Base-by-base conservation (phyloP, 208 protist genomes). In the Crithidia expoeki region DNA sequence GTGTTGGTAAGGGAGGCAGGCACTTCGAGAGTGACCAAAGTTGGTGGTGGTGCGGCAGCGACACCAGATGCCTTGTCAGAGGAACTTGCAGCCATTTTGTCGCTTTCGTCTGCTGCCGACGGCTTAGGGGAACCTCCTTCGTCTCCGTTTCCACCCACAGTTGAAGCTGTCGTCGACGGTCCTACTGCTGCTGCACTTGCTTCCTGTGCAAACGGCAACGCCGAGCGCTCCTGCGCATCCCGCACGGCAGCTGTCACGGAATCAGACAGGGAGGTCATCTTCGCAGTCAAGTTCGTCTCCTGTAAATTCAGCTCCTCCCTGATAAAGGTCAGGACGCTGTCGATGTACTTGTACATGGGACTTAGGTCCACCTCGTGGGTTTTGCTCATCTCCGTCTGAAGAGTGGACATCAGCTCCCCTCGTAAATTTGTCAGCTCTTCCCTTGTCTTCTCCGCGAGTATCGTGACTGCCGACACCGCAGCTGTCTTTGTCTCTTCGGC, bases 341-440 rank as follows among this genome's bases (percentile, higher is more conserved):
- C 91, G 42, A 96, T 76, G 68, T 93, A 94, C 63, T 84, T 71
- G 77, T 87, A 92, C 77, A 96, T 84, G 23, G 85, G 86, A 3
- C 84, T 87, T 17, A 96, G 58, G 68, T 96, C 81, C 57, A 94
- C 78, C 55, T 91, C 83, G 11, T 88, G 86, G 9, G 77, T 68
- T 59, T 85, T 85, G 34, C 66, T 68, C 72, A 84, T 86, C 49
- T 93, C 85, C 17, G 66, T 27, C 55, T 84, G 67, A 9, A 95
- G 62, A 6, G 81, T 62, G 16, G 68, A 32, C 33, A 92, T 38
- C 28, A 95, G 68, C 58, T 76, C 80, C 34, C 40, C 51, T n/a
- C 81, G 80, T 25, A 95, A 65, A n/a, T 4, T 51, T 21, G 70
- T 19, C 40, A 82, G 62, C 44, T 79, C 58, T 19, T 44, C 36